A percentile compares a stretch with the other conserved stretches of the same genome.
phyloP scores from a whole-genome alignment of 768 basidiomycete genomes.

The Amanita jacksonii region DNA sequence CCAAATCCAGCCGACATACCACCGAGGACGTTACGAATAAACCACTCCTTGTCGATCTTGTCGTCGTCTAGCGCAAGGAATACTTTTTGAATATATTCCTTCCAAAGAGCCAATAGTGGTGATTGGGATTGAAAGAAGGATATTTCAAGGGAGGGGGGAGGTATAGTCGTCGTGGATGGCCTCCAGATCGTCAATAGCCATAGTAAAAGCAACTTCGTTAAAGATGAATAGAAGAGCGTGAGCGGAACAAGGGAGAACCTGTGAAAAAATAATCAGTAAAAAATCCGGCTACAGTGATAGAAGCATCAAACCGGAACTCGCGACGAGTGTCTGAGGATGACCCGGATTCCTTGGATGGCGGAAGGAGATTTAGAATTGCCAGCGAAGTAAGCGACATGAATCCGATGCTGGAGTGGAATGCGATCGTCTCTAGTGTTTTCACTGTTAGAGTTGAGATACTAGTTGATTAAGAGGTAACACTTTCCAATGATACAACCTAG shows the following conservation, averaged over 20 bases:
- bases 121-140: conserved; percentile 17
- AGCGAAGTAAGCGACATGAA: conserved; percentile 47
- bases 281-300: not conserved
- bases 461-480: conserved; percentile 4
- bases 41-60: conserved; percentile 72
- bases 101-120: conserved; percentile 9
- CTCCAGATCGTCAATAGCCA: conserved; percentile 76
- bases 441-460: conserved; percentile 1
- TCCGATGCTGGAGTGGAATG: conserved; percentile 64
- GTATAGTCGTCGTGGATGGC: conserved; percentile 28
- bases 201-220: conserved; percentile 79
- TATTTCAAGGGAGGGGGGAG: conserved; percentile 17
- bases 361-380: conserved; percentile 26
- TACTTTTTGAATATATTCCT: conserved; percentile 27
- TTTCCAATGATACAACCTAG: conserved; percentile 57
- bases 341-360: conserved; percentile 12
- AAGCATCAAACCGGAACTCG: conserved; percentile 45
- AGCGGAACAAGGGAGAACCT: conserved; percentile 71
- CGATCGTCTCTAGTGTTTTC: conserved; percentile 49
- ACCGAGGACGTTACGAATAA: conserved; percentile 73
- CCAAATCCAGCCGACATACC: conserved; percentile 87
- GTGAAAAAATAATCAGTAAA: not conserved
- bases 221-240: conserved; percentile 73
- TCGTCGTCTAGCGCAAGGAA: conserved; percentile 61
- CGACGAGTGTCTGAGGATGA: conserved; percentile 40